Percentiles rank a stretch among this genome's conserved stretches.
Evolutionary conservation across 1,284 basidiomycete genomes (phyloP).

Genomic region (Puccinia horiana): DNA sequence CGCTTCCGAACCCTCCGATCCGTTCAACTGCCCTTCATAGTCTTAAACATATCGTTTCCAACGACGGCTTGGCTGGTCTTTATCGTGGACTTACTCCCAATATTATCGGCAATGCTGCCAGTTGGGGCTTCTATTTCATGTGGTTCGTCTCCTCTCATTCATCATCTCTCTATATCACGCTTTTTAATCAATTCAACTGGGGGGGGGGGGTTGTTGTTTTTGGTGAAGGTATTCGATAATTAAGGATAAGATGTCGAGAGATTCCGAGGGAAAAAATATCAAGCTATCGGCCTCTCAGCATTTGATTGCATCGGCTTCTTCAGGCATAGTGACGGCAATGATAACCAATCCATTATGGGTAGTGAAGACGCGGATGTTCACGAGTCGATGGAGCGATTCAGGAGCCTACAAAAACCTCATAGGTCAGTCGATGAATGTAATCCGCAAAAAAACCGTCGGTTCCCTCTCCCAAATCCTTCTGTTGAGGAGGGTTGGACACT

Average conservation of each 20-base stretch:
- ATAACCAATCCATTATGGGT: slow-evolving; percentile 99
- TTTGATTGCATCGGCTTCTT: slow-evolving; percentile 77
- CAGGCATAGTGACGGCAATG: slow-evolving; percentile 87
- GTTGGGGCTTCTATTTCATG: slow-evolving; percentile 96
- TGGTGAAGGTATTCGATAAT: slow-evolving; percentile 84
- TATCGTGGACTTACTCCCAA: slow-evolving; percentile 90
- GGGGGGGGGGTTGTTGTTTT: neutral
- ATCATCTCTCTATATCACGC: neutral
- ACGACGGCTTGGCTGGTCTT: slow-evolving; percentile 79
- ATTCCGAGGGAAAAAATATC: slow-evolving; percentile 63
- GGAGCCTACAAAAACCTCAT: slow-evolving; percentile 75
- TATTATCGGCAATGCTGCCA: slow-evolving; percentile 91
- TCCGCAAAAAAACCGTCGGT: too few species aligned
- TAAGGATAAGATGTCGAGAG: slow-evolving; percentile 70
- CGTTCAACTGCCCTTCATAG: slow-evolving; percentile 61
- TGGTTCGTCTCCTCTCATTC: slow-evolving; percentile 68
- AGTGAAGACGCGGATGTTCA: slow-evolving; percentile 96
- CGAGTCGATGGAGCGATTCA: slow-evolving; percentile 69
- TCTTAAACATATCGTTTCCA: slow-evolving; percentile 71
- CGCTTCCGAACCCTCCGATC: slow-evolving; percentile 7
- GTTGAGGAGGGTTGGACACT: neutral
- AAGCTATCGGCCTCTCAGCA: slow-evolving; percentile 74
- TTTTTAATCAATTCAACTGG: too few species aligned
- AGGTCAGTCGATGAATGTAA: slow-evolving; percentile 64
- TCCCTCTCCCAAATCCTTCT: too few species aligned